Evolutionary conservation across 2,329 filamentous ascomycete genomes (phyloP).

Genomic region (Penicillium sp.): DNA sequence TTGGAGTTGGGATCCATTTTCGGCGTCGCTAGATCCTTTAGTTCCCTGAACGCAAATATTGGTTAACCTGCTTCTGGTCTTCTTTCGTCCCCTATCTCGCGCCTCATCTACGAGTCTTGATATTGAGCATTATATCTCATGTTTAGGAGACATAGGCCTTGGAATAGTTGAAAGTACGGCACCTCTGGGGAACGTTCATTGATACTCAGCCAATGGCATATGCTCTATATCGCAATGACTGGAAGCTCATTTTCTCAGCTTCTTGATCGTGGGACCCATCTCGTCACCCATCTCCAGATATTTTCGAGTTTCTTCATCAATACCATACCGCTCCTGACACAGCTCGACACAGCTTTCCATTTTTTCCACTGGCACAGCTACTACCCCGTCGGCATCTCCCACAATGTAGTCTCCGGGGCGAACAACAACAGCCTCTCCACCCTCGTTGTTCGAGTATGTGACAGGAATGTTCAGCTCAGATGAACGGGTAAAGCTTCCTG

Average conservation of each 20-base stretch:
- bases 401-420: slow-evolving; percentile 43
- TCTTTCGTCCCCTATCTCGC: no score
- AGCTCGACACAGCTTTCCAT: slow-evolving; percentile 38
- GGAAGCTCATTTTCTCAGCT: slow-evolving; percentile 34
- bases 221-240: background rate
- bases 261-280: slow-evolving; percentile 43
- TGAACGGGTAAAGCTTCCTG: slow-evolving; percentile 41
- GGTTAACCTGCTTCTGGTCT: background rate
- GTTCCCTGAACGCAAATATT: background rate
- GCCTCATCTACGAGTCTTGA: no score
- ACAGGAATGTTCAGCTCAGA: slow-evolving; percentile 42
- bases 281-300: slow-evolving; percentile 37
- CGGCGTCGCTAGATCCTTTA: slow-evolving; percentile 1
- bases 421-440: slow-evolving; percentile 30
- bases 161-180: no score
- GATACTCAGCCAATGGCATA: background rate
- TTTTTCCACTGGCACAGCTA: slow-evolving; percentile 25
- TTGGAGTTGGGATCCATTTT: slow-evolving; percentile 34
- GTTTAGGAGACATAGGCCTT: no score
- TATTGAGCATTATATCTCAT: no score
- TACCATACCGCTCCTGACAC: slow-evolving; percentile 38
- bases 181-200: no score
- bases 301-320: slow-evolving; percentile 41
- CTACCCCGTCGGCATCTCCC: slow-evolving; percentile 39
- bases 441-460: slow-evolving; percentile 31